These are phyloP conservation scores for Fragilariopsis cylindrus DNA, from an alignment of 108 stramenopile species.

Conservation along the genomic window DNA sequence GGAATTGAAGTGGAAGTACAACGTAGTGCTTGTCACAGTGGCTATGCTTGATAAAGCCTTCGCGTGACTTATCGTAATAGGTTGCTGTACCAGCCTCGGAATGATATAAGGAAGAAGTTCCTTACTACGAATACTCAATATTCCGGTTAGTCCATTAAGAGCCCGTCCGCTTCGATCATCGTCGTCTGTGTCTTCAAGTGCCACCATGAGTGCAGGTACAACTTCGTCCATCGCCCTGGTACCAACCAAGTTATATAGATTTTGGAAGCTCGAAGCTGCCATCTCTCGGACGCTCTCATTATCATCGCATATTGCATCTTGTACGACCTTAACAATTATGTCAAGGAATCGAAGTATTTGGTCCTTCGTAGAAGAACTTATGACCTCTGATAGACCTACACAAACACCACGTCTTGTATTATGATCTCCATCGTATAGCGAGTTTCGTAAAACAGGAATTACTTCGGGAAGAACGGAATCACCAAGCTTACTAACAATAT, in stretches of 20 bases:
- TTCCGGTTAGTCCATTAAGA: conserved; percentile 91
- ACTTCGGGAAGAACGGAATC: conserved; percentile 96
- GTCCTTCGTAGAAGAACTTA: conserved; percentile 84
- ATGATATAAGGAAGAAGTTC: conserved; percentile 95
- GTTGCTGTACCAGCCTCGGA: conserved; percentile 82
- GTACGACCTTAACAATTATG: conserved; percentile 91
- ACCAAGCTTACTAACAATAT: conserved; percentile 96
- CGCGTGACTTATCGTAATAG: conserved; percentile 85
- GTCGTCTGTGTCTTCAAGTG: conserved; percentile 66
- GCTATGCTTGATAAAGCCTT: conserved; percentile 89
- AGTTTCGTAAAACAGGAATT: conserved; percentile 91
- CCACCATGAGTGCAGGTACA: conserved; percentile 90
- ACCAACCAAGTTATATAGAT: conserved; percentile 89
- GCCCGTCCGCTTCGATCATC: conserved; percentile 74
- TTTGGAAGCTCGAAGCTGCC: conserved; percentile 95
- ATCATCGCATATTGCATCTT: conserved; percentile 94
- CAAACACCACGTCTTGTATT: conserved; percentile 91
- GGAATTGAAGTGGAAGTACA: conserved; percentile 79
- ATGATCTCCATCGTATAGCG: conserved; percentile 82
- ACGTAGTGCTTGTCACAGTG: conserved; percentile 77
- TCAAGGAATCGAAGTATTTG: conserved; percentile 91
- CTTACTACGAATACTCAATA: conserved; percentile 86
- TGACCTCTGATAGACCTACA: conserved; percentile 95
- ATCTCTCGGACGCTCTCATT: conserved; percentile 78
- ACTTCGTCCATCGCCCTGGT: conserved; percentile 87